A percentile compares a stretch with the other conserved stretches of the same genome.
These are phyloP conservation scores for Fomitopsis pinicola DNA, from an alignment of 1,284 basidiomycete genomes.

Conservation along the genomic window DNA sequence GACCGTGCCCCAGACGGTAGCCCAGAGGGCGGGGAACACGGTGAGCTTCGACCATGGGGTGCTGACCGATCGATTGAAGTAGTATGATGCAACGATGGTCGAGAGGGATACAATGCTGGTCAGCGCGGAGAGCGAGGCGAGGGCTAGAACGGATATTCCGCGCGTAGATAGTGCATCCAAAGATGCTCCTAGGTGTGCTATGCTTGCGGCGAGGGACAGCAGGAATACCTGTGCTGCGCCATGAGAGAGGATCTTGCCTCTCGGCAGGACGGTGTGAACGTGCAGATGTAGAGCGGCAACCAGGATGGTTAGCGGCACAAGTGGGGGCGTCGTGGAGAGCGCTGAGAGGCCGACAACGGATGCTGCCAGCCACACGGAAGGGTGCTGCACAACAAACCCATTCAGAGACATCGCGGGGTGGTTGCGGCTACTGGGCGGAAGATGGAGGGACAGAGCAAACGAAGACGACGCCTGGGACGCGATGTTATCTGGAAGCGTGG, in stretches of 20 bases:
- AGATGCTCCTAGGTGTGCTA: conserved; percentile 47
- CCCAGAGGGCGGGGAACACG: conserved; percentile 69
- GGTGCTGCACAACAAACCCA: conserved; percentile 5
- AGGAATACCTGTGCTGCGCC: conserved; percentile 34
- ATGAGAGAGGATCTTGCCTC: conserved; percentile 29
- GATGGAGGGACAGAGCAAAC: not conserved
- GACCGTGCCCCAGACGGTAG: conserved; percentile 49
- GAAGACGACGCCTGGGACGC: not conserved
- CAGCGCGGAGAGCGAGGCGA: conserved; percentile 36
- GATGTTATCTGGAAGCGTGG: not conserved
- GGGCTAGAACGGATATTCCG: conserved; percentile 40
- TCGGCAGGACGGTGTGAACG: conserved; percentile 37
- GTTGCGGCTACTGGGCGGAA: not conserved
- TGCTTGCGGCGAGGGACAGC: conserved; percentile 41
- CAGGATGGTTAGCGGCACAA: conserved; percentile 45
- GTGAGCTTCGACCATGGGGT: conserved; percentile 41
- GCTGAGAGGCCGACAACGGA: conserved; percentile 40
- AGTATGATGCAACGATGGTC: conserved; percentile 35
- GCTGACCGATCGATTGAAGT: conserved; percentile 22
- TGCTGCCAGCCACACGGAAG: conserved; percentile 32
- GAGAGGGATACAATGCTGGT: conserved; percentile 42
- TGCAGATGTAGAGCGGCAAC: conserved; percentile 49
- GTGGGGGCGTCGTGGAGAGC: conserved; percentile 44
- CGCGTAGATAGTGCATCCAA: conserved; percentile 53
- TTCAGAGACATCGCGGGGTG: not conserved